Conservation (phyloP, 495 filamentous ascomycete genomes). For the Penicillium herquei region DNA sequence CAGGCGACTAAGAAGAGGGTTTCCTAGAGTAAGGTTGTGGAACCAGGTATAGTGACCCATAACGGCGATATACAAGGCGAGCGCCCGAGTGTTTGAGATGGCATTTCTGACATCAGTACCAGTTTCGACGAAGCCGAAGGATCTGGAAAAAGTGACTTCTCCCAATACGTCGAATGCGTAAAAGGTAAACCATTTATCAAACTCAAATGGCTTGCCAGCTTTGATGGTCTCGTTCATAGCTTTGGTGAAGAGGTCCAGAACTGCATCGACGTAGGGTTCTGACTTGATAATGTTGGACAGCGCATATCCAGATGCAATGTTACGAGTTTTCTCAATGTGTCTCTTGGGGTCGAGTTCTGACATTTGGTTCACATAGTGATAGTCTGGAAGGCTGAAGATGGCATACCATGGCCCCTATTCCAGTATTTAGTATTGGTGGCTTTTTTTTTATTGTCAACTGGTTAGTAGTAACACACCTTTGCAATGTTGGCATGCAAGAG, state of each 20-base stretch:
- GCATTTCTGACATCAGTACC: conserved; percentile 43
- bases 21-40: conserved; percentile 38
- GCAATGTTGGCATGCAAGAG: conserved; percentile 26
- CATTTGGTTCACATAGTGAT: conserved; percentile 44
- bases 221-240: conserved; percentile 28
- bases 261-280: conserved; percentile 37
- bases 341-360: conserved; percentile 35
- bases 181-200: conserved; percentile 47
- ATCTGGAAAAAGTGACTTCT: conserved; percentile 38
- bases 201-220: conserved; percentile 28
- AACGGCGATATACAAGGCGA: conserved; percentile 34
- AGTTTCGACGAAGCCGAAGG: conserved; percentile 41
- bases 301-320: conserved; percentile 35
- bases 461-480: conserved; percentile 19
- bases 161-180: conserved; percentile 48
- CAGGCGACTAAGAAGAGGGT: conserved; percentile 40
- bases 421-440: not conserved
- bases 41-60: conserved; percentile 41
- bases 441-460: not conserved
- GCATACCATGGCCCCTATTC: conserved; percentile 30
- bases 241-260: conserved; percentile 28
- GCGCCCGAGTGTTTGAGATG: conserved; percentile 35
- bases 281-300: conserved; percentile 40
- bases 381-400: conserved; percentile 38
- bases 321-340: conserved; percentile 32